Evolutionary conservation across 441 rosid genomes (phyloP).

Genomic region (Cnidoscolus chayamansa): DNA sequence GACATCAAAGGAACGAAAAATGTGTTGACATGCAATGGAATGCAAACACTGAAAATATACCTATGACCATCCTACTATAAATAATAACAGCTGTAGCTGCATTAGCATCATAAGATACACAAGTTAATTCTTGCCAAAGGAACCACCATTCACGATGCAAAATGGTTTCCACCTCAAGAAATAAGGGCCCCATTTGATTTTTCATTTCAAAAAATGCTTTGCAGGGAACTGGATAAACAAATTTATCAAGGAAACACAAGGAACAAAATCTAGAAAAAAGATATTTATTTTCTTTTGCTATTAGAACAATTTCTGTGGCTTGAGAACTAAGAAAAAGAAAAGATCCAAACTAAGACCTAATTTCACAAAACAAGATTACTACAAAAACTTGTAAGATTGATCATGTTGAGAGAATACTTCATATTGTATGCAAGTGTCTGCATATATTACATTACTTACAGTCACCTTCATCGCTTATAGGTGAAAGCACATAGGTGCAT

Average conservation of each 20-base stretch:
- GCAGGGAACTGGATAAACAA: constrained; percentile 1
- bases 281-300: neutral
- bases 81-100: neutral
- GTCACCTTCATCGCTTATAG: neutral
- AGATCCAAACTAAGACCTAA: neutral
- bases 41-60: constrained; percentile 7
- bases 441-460: neutral
- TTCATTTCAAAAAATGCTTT: neutral
- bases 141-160: neutral
- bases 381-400: neutral
- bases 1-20: neutral
- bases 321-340: neutral
- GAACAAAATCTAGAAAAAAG: neutral
- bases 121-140: constrained; percentile 6
- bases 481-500: neutral
- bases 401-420: neutral
- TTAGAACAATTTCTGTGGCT: neutral
- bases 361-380: neutral
- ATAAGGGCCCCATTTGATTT: neutral
- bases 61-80: neutral
- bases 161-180: neutral
- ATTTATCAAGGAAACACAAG: constrained; percentile 6
- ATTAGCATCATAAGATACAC: neutral
- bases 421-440: neutral
- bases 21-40: neutral